Conservation (phyloP, 225 moss, liverwort and hornwort species). For the Pleurozium schreberi region DNA sequence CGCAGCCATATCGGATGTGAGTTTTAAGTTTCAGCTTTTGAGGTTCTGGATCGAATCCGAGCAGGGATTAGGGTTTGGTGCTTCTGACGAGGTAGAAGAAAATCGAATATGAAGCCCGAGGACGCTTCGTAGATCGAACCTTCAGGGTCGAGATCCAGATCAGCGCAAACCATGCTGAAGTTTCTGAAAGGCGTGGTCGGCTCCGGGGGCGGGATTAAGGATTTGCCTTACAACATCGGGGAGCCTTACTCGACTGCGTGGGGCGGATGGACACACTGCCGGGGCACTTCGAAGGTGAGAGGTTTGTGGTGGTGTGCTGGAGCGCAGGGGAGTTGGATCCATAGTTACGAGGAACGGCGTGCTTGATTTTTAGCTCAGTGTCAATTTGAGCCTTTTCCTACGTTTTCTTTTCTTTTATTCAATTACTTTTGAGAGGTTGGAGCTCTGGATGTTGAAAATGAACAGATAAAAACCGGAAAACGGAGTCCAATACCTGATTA, state of each 20-base stretch:
- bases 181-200: constrained; percentile 93
- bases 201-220: constrained; percentile 89
- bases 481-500: background rate
- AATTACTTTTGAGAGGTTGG: background rate
- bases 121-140: background rate
- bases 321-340: background rate
- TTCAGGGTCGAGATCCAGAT: background rate
- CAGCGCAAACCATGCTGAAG: constrained; percentile 53
- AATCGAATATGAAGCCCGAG: background rate
- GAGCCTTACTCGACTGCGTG: constrained; percentile 84
- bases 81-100: background rate
- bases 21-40: background rate
- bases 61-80: constrained; percentile 6
- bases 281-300: constrained; percentile 66
- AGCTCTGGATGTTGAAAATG: background rate
- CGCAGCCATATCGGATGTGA: background rate
- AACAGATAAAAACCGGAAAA: no score
- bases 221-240: constrained; percentile 77
- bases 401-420: background rate
- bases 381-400: background rate
- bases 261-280: constrained; percentile 91
- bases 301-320: background rate
- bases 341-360: background rate
- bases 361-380: background rate
- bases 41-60: background rate